Evolutionary conservation across 305 asterid species (phyloP).

Genomic region (Galium porrigens): DNA sequence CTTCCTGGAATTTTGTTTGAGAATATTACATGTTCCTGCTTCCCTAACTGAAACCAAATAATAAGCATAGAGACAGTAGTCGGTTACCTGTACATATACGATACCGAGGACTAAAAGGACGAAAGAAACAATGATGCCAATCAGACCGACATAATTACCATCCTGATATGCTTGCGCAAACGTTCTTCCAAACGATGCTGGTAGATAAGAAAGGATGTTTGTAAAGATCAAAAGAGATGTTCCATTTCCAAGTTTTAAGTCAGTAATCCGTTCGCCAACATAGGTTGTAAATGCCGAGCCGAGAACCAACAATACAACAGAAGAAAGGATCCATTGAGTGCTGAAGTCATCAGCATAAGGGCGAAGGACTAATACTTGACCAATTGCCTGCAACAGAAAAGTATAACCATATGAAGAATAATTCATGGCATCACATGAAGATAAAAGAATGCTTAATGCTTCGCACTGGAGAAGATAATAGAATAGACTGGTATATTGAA

Average conservation of each 20-base stretch:
- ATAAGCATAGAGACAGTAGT: slow-evolving; percentile 7
- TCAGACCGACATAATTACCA: slow-evolving; percentile 74
- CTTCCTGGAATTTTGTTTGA: slow-evolving; percentile 50
- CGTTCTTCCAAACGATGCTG: slow-evolving; percentile 93
- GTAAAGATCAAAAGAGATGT: slow-evolving; percentile 93
- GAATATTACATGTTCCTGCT: slow-evolving; percentile 14
- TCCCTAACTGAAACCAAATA: slow-evolving; percentile 6
- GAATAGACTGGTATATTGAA: neutral
- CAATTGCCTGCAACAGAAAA: slow-evolving; percentile 59
- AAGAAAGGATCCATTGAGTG: slow-evolving; percentile 69
- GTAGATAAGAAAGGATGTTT: slow-evolving; percentile 85
- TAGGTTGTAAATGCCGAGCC: slow-evolving; percentile 70
- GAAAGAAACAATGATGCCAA: slow-evolving; percentile 54
- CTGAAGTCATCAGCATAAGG: slow-evolving; percentile 88
- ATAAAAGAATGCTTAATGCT: neutral
- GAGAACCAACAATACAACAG: slow-evolving; percentile 61
- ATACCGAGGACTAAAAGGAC: slow-evolving; percentile 77
- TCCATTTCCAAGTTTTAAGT: slow-evolving; percentile 88
- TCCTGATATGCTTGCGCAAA: slow-evolving; percentile 69
- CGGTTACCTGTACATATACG: slow-evolving; percentile 76
- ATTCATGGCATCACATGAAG: neutral
- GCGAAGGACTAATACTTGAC: slow-evolving; percentile 78
- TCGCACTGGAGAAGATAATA: neutral
- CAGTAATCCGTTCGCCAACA: slow-evolving; percentile 76
- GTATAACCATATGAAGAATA: slow-evolving; percentile 5